Evolutionary conservation across 1,284 basidiomycete species (phyloP), one percentile per base, ranked within the genome.

Genomic region (Ceratobasidium sp.): DNA sequence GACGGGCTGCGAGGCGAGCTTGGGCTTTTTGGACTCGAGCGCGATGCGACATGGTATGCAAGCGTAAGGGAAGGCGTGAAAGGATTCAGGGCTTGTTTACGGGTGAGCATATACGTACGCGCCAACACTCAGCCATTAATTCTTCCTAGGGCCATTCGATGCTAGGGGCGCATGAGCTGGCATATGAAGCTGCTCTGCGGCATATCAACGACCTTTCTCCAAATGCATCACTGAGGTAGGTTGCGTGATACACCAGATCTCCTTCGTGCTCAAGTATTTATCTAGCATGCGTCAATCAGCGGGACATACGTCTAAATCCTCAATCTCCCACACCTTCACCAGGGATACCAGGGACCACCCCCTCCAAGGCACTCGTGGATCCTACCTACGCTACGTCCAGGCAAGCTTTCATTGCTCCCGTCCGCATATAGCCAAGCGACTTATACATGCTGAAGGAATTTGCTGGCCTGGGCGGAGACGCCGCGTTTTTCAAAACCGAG

Each of bases 341-440:
- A 81, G 85, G 25, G 94, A 98, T 77, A 94, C 89, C 0, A 86
- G 96, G 25, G 87, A 97, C 75, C 90, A 93, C 76, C 76, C 80
- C 0, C 83, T 85, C 69, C 81, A 90, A 25, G 88, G 88, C 1
- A 87, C 89, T 0, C 79, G 81, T 3, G 93, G 93, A 0, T 79
- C 82, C 2, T 86, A 88, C 72, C 76, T 85, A 42, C 90, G 88
- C 74, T 70, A 89, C 15, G 84, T 80, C 52, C 86, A 91, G 73
- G 80, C 79, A 42, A 40, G 77, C 53, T 10, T 7, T n/a, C 0
- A 2, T n/a, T 29, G 40, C 27, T 57, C 69, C 47, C 56, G 49
- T 6, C 50, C 42, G n/a, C 54, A 13, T 58, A 22, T 50, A 10
- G 22, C 31, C 47, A 15, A 53, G n/a, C 12, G 29, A 53, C 50